phyloP scores from a whole-genome alignment of 2,329 filamentous ascomycete genomes.

The Penicillium sp. region DNA sequence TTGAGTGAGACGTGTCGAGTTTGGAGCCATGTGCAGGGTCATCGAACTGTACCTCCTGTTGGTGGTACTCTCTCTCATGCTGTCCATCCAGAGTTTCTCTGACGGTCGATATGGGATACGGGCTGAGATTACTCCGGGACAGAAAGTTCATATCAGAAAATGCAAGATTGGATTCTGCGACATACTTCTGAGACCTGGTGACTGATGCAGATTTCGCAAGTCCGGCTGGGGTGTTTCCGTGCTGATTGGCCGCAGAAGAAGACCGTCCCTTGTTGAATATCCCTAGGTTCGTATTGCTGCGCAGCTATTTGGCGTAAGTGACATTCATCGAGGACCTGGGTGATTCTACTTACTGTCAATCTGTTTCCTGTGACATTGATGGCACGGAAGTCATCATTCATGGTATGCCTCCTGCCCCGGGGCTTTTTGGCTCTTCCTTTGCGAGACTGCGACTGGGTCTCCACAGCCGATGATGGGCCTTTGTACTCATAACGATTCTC shows the following conservation, averaged over 20 bases:
- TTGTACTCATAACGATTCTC: slow-evolving; percentile 55
- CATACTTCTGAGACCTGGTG: not conserved
- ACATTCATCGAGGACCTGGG: not conserved
- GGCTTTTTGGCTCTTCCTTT: slow-evolving; percentile 24
- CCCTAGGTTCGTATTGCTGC: slow-evolving; percentile 21
- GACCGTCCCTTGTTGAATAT: slow-evolving; percentile 39
- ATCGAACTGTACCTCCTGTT: not conserved
- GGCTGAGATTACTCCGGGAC: not conserved
- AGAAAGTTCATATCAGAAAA: slow-evolving; percentile 28
- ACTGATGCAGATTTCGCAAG: not conserved
- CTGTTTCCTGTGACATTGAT: slow-evolving; percentile 52
- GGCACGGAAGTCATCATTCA: slow-evolving; percentile 58
- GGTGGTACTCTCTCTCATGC: not conserved
- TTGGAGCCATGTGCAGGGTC: not conserved
- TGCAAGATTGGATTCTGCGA: slow-evolving; percentile 13
- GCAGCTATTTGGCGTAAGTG: slow-evolving; percentile 23
- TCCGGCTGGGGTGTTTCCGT: slow-evolving; percentile 13
- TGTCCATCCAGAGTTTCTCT: not conserved
- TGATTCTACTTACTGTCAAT: slow-evolving; percentile 47
- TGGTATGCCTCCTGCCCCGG: slow-evolving; percentile 33
- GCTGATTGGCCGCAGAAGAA: slow-evolving; percentile 30
- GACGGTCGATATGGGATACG: not conserved
- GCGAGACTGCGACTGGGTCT: not conserved
- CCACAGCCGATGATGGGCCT: slow-evolving; percentile 1
- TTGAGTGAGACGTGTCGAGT: not conserved